A percentile compares a stretch with the other conserved stretches of the same genome.
phyloP scores from a whole-genome alignment of 768 basidiomycete genomes.

The Pleurotus tuber-regium region DNA sequence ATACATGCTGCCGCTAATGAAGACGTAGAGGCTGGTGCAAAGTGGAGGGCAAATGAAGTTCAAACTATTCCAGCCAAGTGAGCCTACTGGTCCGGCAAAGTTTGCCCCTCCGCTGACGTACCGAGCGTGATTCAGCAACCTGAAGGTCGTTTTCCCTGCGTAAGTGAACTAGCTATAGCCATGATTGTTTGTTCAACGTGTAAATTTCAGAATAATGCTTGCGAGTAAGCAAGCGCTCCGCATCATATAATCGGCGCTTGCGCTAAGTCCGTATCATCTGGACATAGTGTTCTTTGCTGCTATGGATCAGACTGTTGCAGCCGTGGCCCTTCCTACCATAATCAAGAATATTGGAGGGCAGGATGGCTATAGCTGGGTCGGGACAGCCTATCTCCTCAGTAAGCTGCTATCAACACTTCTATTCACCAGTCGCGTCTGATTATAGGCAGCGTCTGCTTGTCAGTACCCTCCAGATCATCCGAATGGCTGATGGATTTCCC shows the following conservation, averaged over 20 bases:
- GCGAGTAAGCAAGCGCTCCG: background rate
- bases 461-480: slow-evolving; percentile 59
- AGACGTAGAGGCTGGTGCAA: too few relatives aligned
- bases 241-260: too few relatives aligned
- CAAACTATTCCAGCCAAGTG: background rate
- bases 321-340: slow-evolving; percentile 76
- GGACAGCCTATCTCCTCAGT: slow-evolving; percentile 39
- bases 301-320: slow-evolving; percentile 52
- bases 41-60: background rate
- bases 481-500: background rate
- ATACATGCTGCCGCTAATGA: too few relatives aligned
- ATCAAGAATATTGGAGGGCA: slow-evolving; percentile 63
- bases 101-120: background rate
- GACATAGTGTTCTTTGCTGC: background rate
- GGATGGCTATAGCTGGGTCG: slow-evolving; percentile 68
- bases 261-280: background rate
- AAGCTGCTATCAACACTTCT: slow-evolving; percentile 12
- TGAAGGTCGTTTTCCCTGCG: background rate
- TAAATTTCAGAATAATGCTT: background rate
- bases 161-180: background rate
- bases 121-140: background rate
- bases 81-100: background rate
- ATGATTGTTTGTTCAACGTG: background rate
- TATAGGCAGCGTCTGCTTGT: slow-evolving; percentile 59
- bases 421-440: slow-evolving; percentile 9